Conservation (phyloP, 2,329 filamentous ascomycete genomes). For the Davidsoniella australis region DNA sequence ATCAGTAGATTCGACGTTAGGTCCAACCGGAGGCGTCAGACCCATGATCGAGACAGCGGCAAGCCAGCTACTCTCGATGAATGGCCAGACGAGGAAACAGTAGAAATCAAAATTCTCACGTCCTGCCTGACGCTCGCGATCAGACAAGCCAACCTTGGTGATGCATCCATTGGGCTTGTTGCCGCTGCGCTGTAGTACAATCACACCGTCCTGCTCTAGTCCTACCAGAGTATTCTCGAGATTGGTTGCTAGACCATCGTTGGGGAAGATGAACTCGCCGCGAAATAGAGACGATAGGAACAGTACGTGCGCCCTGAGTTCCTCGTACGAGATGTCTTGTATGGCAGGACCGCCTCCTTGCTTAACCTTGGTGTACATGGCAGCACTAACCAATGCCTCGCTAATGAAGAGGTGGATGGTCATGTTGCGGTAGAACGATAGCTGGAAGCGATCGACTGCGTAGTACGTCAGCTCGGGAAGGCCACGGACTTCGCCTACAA, state of each 20-base stretch:
- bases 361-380: conserved; percentile 83
- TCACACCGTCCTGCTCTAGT: conserved; percentile 62
- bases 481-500: conserved; percentile 65
- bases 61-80: conserved; percentile 88
- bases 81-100: conserved; percentile 96
- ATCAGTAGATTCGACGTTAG: conserved; percentile 22
- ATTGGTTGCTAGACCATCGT: conserved; percentile 66
- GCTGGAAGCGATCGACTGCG: conserved; percentile 87
- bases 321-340: conserved; percentile 60
- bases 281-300: conserved; percentile 91
- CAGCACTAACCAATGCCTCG: conserved; percentile 75
- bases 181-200: conserved; percentile 32
- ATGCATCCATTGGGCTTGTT: conserved; percentile 27
- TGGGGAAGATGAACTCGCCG: conserved; percentile 91
- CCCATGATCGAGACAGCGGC: conserved; percentile 78
- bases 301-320: conserved; percentile 60
- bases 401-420: conserved; percentile 96
- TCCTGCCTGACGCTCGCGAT: conserved; percentile 58
- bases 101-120: conserved; percentile 97
- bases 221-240: conserved; percentile 61
- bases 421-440: conserved; percentile 98
- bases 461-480: conserved; percentile 85
- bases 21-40: conserved; percentile 48
- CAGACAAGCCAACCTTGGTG: conserved; percentile 55
- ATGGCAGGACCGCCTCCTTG: conserved; percentile 68